A percentile compares a stretch with the other conserved stretches of the same genome.
Conservation (phyloP, 495 filamentous ascomycete genomes). For the Talaromyces trachyspermus region DNA sequence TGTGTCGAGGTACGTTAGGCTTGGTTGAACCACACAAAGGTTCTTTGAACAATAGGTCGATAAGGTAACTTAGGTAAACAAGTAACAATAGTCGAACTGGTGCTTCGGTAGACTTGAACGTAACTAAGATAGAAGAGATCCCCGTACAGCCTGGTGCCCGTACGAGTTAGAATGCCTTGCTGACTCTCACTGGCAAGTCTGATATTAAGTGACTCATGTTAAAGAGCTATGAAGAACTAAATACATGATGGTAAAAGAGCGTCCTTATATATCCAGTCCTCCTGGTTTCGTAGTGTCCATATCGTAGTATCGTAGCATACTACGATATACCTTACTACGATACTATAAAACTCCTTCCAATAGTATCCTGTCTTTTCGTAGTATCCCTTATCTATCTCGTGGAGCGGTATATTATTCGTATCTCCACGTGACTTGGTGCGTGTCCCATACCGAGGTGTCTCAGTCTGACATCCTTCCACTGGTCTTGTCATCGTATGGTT, state of each 20-base stretch:
- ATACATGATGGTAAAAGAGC: conserved; percentile 1
- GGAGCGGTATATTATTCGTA: background rate
- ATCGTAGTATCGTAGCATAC: too few relatives aligned
- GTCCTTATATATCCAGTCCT: background rate
- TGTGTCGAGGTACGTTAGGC: background rate
- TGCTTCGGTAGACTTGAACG: too few relatives aligned
- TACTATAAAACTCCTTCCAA: background rate
- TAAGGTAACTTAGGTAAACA: background rate
- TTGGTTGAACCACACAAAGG: background rate
- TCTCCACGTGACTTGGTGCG: conserved; percentile 2
- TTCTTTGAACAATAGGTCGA: background rate
- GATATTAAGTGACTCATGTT: background rate
- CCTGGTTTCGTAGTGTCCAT: background rate
- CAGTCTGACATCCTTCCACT: conserved; percentile 3
- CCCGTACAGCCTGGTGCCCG: background rate
- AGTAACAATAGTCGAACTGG: conserved; percentile 1
- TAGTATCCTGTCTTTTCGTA: background rate
- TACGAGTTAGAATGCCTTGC: background rate
- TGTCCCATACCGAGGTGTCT: background rate
- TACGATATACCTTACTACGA: too few relatives aligned
- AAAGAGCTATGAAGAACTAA: background rate
- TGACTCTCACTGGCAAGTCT: conserved; percentile 2
- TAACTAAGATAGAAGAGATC: too few relatives aligned
- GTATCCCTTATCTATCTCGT: background rate
- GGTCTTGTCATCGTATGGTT: conserved; percentile 3